Conservation (phyloP, 177 flowering plant genomes). For the Vitis hybrid region DNA sequence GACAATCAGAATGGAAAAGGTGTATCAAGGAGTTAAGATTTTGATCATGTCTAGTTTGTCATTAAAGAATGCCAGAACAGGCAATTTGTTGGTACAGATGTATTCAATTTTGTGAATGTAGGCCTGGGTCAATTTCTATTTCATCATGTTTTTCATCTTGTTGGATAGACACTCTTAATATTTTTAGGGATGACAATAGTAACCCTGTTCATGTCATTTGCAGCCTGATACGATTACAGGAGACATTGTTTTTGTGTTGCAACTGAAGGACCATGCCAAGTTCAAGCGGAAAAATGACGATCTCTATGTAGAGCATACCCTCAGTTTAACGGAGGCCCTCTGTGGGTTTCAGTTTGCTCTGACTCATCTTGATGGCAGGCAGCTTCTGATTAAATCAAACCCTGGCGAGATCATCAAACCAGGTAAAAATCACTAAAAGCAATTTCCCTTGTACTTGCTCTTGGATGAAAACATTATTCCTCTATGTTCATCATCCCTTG, state of each 20-base stretch:
- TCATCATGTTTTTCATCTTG: too few relatives aligned
- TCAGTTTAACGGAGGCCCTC: conserved; percentile 52
- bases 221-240: conserved; percentile 63
- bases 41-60: too few relatives aligned
- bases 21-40: too few relatives aligned
- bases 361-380: conserved; percentile 60
- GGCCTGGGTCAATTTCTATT: too few relatives aligned
- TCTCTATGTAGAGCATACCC: conserved; percentile 47
- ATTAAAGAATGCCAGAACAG: too few relatives aligned
- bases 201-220: conserved; percentile 10
- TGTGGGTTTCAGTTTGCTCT: conserved; percentile 60
- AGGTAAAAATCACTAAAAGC: conserved; percentile 21
- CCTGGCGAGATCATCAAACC: conserved; percentile 63
- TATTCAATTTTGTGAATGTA: too few relatives aligned
- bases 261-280: conserved; percentile 52
- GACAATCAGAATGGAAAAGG: too few relatives aligned
- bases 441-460: not conserved
- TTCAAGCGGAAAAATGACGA: conserved; percentile 52
- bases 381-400: conserved; percentile 54
- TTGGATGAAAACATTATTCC: not conserved
- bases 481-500: not conserved
- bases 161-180: too few relatives aligned
- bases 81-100: too few relatives aligned
- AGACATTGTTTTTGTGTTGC: conserved; percentile 53
- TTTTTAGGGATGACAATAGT: not conserved